Base-by-base conservation (phyloP, 805 yeast species). In the Pichia eremophila region DNA sequence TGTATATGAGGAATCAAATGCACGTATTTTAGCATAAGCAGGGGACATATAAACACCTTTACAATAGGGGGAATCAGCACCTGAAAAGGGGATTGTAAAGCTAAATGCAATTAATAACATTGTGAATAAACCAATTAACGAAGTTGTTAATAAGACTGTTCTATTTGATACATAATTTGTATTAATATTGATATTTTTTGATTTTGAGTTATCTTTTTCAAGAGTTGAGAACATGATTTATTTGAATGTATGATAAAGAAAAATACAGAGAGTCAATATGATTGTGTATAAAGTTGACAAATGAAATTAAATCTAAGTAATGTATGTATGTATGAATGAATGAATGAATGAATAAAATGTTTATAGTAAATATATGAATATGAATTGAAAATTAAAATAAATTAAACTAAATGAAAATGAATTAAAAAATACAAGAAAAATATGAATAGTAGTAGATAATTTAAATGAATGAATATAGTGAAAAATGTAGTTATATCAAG, bases 31-130 rank as follows among this genome's bases (percentile, higher is more conserved):
- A 11, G 91, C 90, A 58, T 87, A 89, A 1, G 90, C 78, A 2
- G 96, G 96, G 43, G 74, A 78, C 96, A 89, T 89, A 60, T 73
- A 82, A 8, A 87, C 81, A 50, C 80, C 68, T 38, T 80, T 68
- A 61, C 97, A 89, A 41, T 49, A 42, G 1, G 76, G 72, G 0
- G 66, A 48, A 58, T 77, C 81, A 2, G 79, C 71, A 3, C 79
- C 80, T 6, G 57, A 57, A 12, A 66, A 61, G 15, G 51, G 49
- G 44, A 57, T 51, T 7, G 51, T 43, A 44, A 65, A 67, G 38
- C 66, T 57, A 32, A 53, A 56, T 1, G 59, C 56, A 18, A 65
- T 64, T 12, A 61, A 40, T 5, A 56, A 43, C 14, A 63, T 39
- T 15, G 63, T 42, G 7, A 57, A 38, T 15, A 62, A 45, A 8